Base-by-base conservation (phyloP, 1,139 yeast genomes). In the Suhomyces bokatorum region DNA sequence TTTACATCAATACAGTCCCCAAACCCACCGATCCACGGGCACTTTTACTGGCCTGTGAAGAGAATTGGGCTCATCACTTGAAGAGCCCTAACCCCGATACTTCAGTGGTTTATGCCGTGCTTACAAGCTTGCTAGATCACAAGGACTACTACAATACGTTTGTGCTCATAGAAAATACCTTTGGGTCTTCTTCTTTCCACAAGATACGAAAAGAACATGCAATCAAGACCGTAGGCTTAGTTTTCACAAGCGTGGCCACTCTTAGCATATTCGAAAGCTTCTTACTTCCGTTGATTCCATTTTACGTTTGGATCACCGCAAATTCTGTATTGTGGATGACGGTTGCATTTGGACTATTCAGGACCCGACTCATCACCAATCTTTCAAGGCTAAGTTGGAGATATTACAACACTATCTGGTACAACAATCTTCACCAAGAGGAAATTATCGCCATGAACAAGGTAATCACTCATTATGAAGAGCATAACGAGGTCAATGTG, bases 391-490 rank as follows among this genome's bases (percentile, higher is more conserved):
- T 72, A 5, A 54, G 64, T 28, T 73, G 76, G 74, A 49, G 78
- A 32, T 60, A 59, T 4, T 66, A 71, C 44, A 63, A 58, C 17
- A 52, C 59, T 1, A 14, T 57, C 3, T 28, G 53, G 13, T 54
- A 66, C 47, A 62, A 62, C 10, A 52, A 56, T 37, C 34, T 54
- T 4, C 66, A 66, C 45, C 54, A 57, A n/a, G 60, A 62, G 8
- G 75, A 70, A 47, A 49, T 70, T 6, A 40, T 59, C 2, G 45
- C 60, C 4, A 54, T 68, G 10, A 70, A 69, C 48, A 58, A 65
- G 42, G 61, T 70, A 14, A 56, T 72, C 36, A 62, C 65, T 4
- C 70, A 67, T 48, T 71, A 66, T 43, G 77, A 73, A 47, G 77
- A 73, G 53, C 64, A 63, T 49, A 62, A 64, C 47, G 78, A 73